These are phyloP conservation scores for Talaromyces islandicus DNA, from an alignment of 2,329 filamentous ascomycete species.

Conservation along the genomic window DNA sequence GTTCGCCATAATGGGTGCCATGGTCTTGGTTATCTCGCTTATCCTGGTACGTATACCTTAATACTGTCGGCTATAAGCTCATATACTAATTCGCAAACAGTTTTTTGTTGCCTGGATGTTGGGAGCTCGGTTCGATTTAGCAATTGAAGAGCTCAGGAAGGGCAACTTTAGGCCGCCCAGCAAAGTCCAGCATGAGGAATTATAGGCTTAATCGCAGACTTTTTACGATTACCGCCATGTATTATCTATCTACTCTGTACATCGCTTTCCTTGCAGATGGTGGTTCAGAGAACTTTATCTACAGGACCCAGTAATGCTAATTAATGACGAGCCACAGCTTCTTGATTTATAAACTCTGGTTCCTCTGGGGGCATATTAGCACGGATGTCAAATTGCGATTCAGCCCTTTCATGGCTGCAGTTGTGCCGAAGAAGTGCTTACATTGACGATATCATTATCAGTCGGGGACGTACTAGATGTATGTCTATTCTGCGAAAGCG, in stretches of 20 bases:
- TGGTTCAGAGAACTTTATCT: background rate
- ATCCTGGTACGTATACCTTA: constrained; percentile 64
- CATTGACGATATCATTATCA: constrained; percentile 41
- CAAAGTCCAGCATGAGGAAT: constrained; percentile 34
- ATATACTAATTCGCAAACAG: constrained; percentile 27
- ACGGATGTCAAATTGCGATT: constrained; percentile 99
- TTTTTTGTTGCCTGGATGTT: constrained; percentile 70
- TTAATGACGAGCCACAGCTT: constrained; percentile 17
- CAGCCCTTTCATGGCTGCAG: constrained; percentile 71
- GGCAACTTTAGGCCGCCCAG: constrained; percentile 41
- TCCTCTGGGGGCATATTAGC: constrained; percentile 46
- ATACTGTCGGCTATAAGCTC: background rate
- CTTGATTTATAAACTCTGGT: constrained; percentile 13
- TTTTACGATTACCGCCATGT: background rate
- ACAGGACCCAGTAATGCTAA: constrained; percentile 21
- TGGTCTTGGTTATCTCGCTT: constrained; percentile 66
- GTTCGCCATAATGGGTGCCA: constrained; percentile 60
- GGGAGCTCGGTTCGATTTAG: constrained; percentile 75
- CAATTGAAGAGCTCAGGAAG: constrained; percentile 50
- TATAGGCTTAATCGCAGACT: constrained; percentile 21
- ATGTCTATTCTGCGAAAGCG: constrained; percentile 25
- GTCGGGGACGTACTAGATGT: constrained; percentile 40
- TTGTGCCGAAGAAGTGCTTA: constrained; percentile 99
- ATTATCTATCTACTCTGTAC: background rate
- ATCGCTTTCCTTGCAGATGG: background rate